Percentiles rank a stretch among this genome's conserved stretches.
Evolutionary conservation across 2,329 filamentous ascomycete species (phyloP).

Genomic region (Clonostachys rhizophaga): DNA sequence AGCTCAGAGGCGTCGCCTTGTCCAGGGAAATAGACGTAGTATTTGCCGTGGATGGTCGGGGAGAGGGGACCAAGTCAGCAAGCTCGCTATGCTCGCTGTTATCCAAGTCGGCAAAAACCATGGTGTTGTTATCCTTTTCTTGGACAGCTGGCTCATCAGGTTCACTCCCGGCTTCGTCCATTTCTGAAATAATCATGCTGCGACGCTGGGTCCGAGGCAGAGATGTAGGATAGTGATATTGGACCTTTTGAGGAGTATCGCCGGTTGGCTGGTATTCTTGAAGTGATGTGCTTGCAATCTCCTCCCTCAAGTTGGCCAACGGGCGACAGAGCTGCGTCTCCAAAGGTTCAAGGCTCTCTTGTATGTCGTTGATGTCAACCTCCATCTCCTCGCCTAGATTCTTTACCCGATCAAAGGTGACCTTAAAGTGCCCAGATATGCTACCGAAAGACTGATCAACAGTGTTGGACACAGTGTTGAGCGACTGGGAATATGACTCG

Average conservation of each 20-base stretch:
- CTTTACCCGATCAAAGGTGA: constrained; percentile 63
- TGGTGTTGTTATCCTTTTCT: constrained; percentile 27
- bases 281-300: constrained; percentile 60
- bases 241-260: constrained; percentile 74
- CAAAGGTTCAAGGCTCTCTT: constrained; percentile 58
- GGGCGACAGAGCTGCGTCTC: constrained; percentile 59
- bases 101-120: constrained; percentile 35
- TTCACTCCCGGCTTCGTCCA: constrained; percentile 19
- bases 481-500: constrained; percentile 59
- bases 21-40: constrained; percentile 14
- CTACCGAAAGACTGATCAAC: constrained; percentile 70
- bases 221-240: constrained; percentile 75
- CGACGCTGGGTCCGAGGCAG: constrained; percentile 66
- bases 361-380: constrained; percentile 51
- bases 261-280: constrained; percentile 83
- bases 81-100: constrained; percentile 15
- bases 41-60: constrained; percentile 2
- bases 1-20: constrained; percentile 22
- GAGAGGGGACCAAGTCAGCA: constrained; percentile 6
- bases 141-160: constrained; percentile 9
- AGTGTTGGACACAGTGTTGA: constrained; percentile 60
- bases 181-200: constrained; percentile 36
- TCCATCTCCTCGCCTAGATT: constrained; percentile 66
- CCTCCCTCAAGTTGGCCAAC: constrained; percentile 64
- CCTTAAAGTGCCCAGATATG: constrained; percentile 66